Conservation (phyloP, 495 filamentous ascomycete genomes). For the Glonium stellatum region DNA sequence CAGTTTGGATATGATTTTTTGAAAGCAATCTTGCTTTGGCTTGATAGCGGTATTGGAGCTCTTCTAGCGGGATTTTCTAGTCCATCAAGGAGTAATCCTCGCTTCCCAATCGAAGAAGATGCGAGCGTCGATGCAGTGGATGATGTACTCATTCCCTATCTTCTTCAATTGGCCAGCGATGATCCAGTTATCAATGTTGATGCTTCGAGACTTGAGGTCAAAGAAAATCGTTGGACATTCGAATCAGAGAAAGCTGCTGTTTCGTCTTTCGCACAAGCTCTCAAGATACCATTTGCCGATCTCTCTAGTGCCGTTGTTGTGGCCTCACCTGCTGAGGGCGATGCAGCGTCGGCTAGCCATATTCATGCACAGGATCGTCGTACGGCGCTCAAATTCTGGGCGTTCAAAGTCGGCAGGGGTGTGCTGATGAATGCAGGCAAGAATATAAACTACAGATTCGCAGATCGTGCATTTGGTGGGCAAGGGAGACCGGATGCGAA, state of each 20-base stretch:
- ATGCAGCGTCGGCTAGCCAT: neutral
- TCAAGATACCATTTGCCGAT: slow-evolving; percentile 48
- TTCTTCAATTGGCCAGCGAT: slow-evolving; percentile 45
- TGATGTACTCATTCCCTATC: slow-evolving; percentile 51
- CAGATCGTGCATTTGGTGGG: slow-evolving; percentile 59
- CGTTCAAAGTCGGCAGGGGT: slow-evolving; percentile 53
- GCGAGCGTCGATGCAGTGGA: slow-evolving; percentile 48
- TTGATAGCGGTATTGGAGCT: slow-evolving; percentile 49
- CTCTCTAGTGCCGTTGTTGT: slow-evolving; percentile 38
- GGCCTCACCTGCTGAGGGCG: slow-evolving; percentile 3
- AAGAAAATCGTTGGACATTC: slow-evolving; percentile 48
- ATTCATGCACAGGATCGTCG: slow-evolving; percentile 25
- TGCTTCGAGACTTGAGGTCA: slow-evolving; percentile 51
- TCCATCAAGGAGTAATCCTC: slow-evolving; percentile 31
- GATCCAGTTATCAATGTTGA: slow-evolving; percentile 51
- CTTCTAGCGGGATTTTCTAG: slow-evolving; percentile 52
- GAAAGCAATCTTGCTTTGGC: slow-evolving; percentile 56
- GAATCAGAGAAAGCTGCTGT: slow-evolving; percentile 51
- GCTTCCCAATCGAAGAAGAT: slow-evolving; percentile 49
- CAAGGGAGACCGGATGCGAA: slow-evolving; percentile 36
- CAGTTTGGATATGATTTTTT: slow-evolving; percentile 60
- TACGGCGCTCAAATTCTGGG: slow-evolving; percentile 53
- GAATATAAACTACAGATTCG: slow-evolving; percentile 50
- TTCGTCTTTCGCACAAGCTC: slow-evolving; percentile 47
- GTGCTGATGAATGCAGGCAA: slow-evolving; percentile 56